Conservation (phyloP, 257 asterid genomes). For the Solanum chiquidenum region DNA sequence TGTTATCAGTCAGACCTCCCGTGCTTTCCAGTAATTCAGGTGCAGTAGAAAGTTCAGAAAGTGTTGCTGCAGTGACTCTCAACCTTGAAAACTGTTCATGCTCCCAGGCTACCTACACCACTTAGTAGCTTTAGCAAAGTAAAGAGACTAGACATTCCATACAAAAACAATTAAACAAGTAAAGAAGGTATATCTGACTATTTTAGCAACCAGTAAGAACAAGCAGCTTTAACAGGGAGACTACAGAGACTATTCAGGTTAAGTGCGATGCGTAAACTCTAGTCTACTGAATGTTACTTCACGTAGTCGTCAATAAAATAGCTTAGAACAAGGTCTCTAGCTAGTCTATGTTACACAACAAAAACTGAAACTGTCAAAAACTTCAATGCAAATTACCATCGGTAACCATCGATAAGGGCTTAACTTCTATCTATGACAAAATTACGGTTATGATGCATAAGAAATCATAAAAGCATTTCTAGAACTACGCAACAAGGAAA, state of each 20-base stretch:
- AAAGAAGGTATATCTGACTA: neutral
- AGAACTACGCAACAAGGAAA: neutral
- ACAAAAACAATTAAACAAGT: neutral
- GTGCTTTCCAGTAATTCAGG: slow-evolving; percentile 75
- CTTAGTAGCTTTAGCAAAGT: slow-evolving; percentile 22
- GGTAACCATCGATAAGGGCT: neutral
- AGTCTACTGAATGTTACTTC: neutral
- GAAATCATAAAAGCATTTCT: neutral
- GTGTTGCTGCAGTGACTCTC: slow-evolving; percentile 88
- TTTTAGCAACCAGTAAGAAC: neutral
- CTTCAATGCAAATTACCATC: neutral
- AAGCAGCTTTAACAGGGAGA: neutral
- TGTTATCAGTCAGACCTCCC: slow-evolving; percentile 73
- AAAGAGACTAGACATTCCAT: neutral
- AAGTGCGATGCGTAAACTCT: neutral
- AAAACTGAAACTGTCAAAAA: neutral
- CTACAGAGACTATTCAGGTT: neutral
- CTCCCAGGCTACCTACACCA: slow-evolving; percentile 94
- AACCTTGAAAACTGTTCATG: slow-evolving; percentile 90
- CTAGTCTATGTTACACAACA: neutral
- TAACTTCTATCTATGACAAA: neutral
- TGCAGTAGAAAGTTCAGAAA: slow-evolving; percentile 65
- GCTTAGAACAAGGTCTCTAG: neutral
- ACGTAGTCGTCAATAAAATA: neutral
- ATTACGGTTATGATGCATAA: neutral